Base-by-base conservation (phyloP, 2,329 filamentous ascomycete genomes). In the Aspergillus thermomutatus region DNA sequence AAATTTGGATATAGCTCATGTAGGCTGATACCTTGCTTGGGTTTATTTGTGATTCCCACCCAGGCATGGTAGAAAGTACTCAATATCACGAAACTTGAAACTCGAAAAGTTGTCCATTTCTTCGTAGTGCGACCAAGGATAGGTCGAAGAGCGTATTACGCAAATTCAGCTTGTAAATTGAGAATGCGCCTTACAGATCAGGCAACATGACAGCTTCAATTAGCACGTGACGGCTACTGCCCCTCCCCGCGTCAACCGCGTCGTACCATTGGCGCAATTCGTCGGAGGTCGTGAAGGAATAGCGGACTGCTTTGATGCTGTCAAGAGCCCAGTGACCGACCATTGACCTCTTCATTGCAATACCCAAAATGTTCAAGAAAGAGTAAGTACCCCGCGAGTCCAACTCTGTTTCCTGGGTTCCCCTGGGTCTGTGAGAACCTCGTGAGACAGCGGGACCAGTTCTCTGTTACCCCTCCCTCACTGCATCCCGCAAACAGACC, bases 291-390 rank as follows among this genome's bases (percentile, higher is more conserved):
- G 9, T 25, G 21, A 26, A 46, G 21, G 19, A 46, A 46, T 14
- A 23, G 4, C 11, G 4, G 43, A 37, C 8, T 14, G 11, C 9
- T 14, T 23, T 17, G 43, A 23, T 11, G 43, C 43, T 26, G 23
- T 8, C 10, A 14, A 14, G 19, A 46, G 19, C 43, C 11, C 37
- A 53, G 53, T 55, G 57, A 55, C 50, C 50, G 50, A 49, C 50
- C 43, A 43, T 52, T 37, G 23, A 27, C 46, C 47, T 50, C 60
- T 50, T 49, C 45, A 52, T 31, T 19, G 54, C 45, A 54, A 63
- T 56, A 52, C 58, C 25, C 66, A 72, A 49, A 61, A 96, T 96
- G 91, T 96, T 96, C 75, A 96, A 96, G 74, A 96, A 94, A 82
- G 91, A 95, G 91, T 94, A 76, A 71, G 83, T 77, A 26, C 23